These are phyloP conservation scores for Pythium rhizo-oryzae DNA, from an alignment of 352 stramenopile species.

Conservation along the genomic window DNA sequence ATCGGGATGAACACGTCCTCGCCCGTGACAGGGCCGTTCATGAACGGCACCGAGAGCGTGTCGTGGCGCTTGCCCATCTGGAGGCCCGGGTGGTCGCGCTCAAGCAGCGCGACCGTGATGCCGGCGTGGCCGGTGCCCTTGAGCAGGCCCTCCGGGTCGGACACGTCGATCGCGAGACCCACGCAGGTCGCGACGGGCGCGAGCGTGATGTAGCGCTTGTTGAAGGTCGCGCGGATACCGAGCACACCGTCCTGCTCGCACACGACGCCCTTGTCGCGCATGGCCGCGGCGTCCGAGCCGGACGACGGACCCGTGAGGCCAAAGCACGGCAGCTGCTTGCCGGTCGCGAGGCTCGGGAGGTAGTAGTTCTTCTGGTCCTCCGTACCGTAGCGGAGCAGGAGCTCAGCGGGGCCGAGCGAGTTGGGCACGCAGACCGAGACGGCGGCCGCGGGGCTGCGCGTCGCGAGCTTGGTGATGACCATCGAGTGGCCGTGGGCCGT, in stretches of 20 bases:
- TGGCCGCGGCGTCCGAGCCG: conserved; percentile 94
- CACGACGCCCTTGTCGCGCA: conserved; percentile 95
- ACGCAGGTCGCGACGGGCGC: conserved; percentile 97
- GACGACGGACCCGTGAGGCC: conserved; percentile 95
- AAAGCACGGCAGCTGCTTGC: conserved; percentile 98
- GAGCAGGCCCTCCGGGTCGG: conserved; percentile 95
- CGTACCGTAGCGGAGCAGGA: conserved; percentile 96
- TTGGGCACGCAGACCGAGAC: conserved; percentile 98
- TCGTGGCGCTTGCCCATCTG: conserved; percentile 96
- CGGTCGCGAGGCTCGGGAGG: conserved; percentile 91
- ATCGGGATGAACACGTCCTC: conserved; percentile 99
- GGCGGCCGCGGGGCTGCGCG: conserved; percentile 89
- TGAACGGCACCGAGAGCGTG: conserved; percentile 95
- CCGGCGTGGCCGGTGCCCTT: conserved; percentile 93
- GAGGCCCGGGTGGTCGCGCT: conserved; percentile 94
- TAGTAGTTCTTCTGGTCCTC: conserved; percentile 97
- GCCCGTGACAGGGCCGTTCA: conserved; percentile 97
- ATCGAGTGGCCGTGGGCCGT: conserved; percentile 90
- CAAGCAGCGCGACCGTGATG: conserved; percentile 96
- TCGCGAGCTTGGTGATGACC: conserved; percentile 94
- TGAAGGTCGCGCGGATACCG: conserved; percentile 96
- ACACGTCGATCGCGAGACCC: conserved; percentile 96
- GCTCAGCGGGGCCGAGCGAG: conserved; percentile 95
- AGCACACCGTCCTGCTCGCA: conserved; percentile 94
- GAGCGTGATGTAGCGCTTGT: conserved; percentile 99